Evolutionary conservation across 2,329 filamentous ascomycete species (phyloP).

Genomic region (Trichoderma harzianum): DNA sequence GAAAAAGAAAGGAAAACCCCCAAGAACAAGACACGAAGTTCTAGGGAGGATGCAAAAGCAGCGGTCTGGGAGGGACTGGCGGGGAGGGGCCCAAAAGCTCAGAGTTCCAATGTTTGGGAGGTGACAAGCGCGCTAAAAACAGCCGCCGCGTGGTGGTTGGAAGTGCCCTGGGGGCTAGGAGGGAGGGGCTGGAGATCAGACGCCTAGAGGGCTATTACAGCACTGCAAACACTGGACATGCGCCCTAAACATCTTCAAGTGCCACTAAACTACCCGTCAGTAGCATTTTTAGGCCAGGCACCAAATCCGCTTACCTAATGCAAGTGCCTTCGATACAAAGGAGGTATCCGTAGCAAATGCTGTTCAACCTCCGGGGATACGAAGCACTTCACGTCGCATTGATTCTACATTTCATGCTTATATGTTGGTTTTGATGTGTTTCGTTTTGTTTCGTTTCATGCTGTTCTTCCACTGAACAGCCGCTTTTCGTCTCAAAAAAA

Average conservation of each 20-base stretch:
- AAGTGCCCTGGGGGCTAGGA: neutral
- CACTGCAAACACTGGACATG: neutral
- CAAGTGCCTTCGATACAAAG: neutral
- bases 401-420: neutral
- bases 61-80: conserved; percentile 18
- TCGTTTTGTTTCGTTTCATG: neutral
- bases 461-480: neutral
- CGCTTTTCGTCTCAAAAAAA: neutral
- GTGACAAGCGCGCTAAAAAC: conserved; percentile 18
- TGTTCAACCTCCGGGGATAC: neutral
- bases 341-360: neutral
- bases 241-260: neutral
- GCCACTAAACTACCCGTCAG: neutral
- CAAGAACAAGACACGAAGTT: neutral
- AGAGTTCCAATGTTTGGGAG: conserved; percentile 9
- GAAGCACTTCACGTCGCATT: neutral
- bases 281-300: neutral
- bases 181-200: neutral
- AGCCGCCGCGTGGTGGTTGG: conserved; percentile 16
- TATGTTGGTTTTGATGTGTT: neutral
- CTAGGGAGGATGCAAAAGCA: conserved; percentile 13
- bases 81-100: conserved; percentile 10
- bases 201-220: neutral
- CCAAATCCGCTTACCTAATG: neutral
- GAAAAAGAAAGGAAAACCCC: neutral